A percentile compares a stretch with the other conserved stretches of the same genome.
Conservation (phyloP, 164 flowering plant genomes). For the Annona cherimola region DNA sequence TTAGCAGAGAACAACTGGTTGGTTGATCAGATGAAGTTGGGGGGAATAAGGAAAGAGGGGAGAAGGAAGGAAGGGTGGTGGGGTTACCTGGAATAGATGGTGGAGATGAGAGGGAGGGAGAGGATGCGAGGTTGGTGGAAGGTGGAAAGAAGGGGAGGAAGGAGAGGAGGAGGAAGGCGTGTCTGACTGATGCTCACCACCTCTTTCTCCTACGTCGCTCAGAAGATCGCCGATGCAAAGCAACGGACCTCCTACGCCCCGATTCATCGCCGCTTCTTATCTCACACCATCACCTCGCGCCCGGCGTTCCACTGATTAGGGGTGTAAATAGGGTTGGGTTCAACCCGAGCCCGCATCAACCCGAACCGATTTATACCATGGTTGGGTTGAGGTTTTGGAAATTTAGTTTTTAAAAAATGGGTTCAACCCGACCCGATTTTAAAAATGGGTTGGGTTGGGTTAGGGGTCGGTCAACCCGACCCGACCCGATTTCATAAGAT, state of each 20-base stretch:
- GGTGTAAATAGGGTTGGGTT: too few species aligned
- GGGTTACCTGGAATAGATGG: slow-evolving; percentile 53
- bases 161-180: slow-evolving; percentile 16
- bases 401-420: too few species aligned
- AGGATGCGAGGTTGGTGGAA: neutral
- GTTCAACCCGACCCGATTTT: too few species aligned
- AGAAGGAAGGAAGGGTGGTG: neutral
- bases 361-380: too few species aligned
- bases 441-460: too few species aligned
- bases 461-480: too few species aligned
- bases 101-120: slow-evolving; percentile 39
- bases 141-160: slow-evolving; percentile 9
- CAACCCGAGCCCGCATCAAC: too few species aligned
- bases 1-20: too few species aligned
- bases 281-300: neutral
- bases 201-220: slow-evolving; percentile 43
- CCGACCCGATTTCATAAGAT: too few species aligned
- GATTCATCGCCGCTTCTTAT: neutral
- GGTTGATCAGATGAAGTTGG: too few species aligned
- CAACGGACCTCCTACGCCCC: slow-evolving; percentile 83
- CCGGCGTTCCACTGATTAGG: neutral
- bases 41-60: neutral
- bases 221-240: slow-evolving; percentile 78
- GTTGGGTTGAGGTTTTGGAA: too few species aligned
- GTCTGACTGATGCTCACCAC: slow-evolving; percentile 10